Evolutionary conservation across 1,284 basidiomycete genomes (phyloP), one percentile per base, ranked within the genome.

Genomic region (Boletus mariae): DNA sequence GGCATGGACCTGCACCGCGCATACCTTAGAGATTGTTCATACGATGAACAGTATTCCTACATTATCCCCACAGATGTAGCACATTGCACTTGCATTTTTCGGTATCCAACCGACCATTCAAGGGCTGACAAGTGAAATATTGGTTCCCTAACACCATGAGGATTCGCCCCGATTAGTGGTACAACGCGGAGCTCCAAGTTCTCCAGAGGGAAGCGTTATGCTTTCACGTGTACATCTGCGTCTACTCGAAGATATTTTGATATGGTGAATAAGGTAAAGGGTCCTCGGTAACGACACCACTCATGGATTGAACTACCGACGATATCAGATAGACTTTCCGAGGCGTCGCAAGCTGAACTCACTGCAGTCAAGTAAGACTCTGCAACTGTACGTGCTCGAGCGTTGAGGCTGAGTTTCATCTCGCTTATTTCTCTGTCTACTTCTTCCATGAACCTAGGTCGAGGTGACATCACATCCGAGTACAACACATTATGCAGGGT

Each of bases 341-440:
- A 20, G 28, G 41, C 2, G 2, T 32, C 5, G 20, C 5, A 23
- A 34, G 23, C 15, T 20, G 34, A 23, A 75, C 89, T 66, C 67
- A 89, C 88, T 25, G 87, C 84, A 51, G 80, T 82, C 56, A 92
- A 75, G 66, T 92, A 92, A 8, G 90, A 90, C 68, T 99, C 97
- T 32, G 97, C 97, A 28, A 99, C 96, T 55, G 92, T 98, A 73
- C 97, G 91, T 1, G 97, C 95, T 54, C 97, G 83, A 29, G 95
- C 94, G 66, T 99, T 99, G 56, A 99, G 77, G 62, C 89, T 89
- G 8, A 94, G 81, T 66, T 92, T 92, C 88, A 93, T 92, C 68
- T 91, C 87, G 57, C 89, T 92, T 66, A 94, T 93, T 69, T 92
- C 91, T 70, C 87, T 91, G 69, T 93, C 92, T 4, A 98, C 94